Base-by-base conservation (phyloP, 2,329 filamentous ascomycete species). In the Diaporthe citri region DNA sequence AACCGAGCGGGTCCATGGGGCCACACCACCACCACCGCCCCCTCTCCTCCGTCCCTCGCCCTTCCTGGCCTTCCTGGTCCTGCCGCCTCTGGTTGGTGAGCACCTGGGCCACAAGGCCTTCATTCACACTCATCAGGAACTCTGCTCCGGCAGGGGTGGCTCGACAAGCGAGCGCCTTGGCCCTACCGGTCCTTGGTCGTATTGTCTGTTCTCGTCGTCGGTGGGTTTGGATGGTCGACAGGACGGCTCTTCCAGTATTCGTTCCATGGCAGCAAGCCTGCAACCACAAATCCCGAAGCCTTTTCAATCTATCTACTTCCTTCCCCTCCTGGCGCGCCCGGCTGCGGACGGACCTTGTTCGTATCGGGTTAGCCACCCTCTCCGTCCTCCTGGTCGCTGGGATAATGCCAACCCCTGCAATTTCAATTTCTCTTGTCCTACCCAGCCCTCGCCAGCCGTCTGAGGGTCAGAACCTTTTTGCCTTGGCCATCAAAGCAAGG, bases 401-500 rank as follows among this genome's bases (percentile, higher is more conserved):
- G 51, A 66, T 70, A 62, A 28, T 69, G 48, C 62, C 62, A 36
- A 73, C 55, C 71, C 74, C 70, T 75, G 74, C 48, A 75, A 75
- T 75, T 73, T 74, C 71, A 60, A 69, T 48, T 70, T 64, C 60
- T 73, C 36, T 72, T 60, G 71, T 60, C 39, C 60, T 52, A 43
- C 70, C 36, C 41, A 66, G 46, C 39, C 69, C 66, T 72, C 60
- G 57, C 74, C 74, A 60, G 52, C 48, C 48, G 74, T 55, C 22
- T 34, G 62, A 59, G 46, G 57, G 59, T 57, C 46, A 28, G 5
- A 15, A 46, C 25, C 34, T 48, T 41, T 39, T 55, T n/a, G 17
- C 43, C 36, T 64, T 64, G 34, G 59, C 56, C 46, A 64, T 72
- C 70, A 60, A 28, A 55, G 31, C 20, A 66, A 66, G 51, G 60